These are phyloP conservation scores for Pseudisothecium myosuroides DNA, from an alignment of 225 moss, liverwort and hornwort species.

Conservation along the genomic window DNA sequence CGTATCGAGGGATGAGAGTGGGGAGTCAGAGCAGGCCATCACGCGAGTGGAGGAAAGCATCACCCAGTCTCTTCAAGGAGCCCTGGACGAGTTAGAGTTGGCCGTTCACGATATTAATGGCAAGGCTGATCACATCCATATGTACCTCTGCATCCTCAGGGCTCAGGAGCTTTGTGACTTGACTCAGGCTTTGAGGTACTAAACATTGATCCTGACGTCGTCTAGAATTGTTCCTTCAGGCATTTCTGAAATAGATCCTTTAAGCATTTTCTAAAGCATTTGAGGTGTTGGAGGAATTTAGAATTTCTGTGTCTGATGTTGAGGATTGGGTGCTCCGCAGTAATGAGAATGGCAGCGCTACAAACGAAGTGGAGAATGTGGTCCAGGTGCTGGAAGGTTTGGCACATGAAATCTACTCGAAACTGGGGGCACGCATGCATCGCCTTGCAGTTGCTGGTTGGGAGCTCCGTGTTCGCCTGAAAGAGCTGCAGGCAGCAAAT, in stretches of 20 bases:
- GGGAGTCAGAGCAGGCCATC: neutral
- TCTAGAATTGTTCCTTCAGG: neutral
- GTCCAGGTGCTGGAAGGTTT: conserved; percentile 39
- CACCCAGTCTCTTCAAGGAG: conserved; percentile 65
- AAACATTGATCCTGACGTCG: neutral
- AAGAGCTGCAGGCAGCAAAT: conserved; percentile 47
- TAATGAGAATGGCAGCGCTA: neutral
- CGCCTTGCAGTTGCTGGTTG: conserved; percentile 81
- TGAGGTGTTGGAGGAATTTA: neutral
- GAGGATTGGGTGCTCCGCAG: conserved; percentile 2
- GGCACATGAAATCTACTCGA: conserved; percentile 58
- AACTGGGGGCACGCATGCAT: conserved; percentile 84
- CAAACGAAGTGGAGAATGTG: conserved; percentile 45
- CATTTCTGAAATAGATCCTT: neutral
- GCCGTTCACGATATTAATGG: conserved; percentile 74
- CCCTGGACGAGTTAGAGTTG: conserved; percentile 84
- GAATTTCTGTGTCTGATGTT: neutral
- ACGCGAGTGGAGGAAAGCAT: conserved; percentile 36
- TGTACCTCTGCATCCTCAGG: conserved; percentile 85
- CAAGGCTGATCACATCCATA: conserved; percentile 85
- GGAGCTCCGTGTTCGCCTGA: conserved; percentile 91
- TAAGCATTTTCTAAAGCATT: neutral
- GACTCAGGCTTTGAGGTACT: conserved; percentile 19
- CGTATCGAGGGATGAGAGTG: conserved; percentile 17
- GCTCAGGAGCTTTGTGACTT: conserved; percentile 59